Percentiles rank a stretch among this genome's conserved stretches.
Conservation (phyloP, 805 yeast species). For the Candida ascalaphidarum region DNA sequence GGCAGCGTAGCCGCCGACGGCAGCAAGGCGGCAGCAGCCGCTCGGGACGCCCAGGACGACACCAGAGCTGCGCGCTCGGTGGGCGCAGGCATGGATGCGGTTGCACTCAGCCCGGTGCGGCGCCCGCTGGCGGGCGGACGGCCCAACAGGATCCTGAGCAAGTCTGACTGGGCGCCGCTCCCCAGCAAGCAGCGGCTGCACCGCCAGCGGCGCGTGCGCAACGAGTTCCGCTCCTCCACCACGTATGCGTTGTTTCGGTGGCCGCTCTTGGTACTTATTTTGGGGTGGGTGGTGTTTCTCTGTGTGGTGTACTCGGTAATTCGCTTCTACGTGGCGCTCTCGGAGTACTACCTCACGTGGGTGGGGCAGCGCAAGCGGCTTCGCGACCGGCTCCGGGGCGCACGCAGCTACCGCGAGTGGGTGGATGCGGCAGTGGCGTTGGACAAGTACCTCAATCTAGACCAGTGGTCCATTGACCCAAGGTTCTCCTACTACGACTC, state of each 20-base stretch:
- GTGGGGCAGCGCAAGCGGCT: conserved; percentile 46
- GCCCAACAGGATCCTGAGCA: conserved; percentile 13
- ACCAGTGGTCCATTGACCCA: conserved; percentile 56
- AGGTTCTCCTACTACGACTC: conserved; percentile 62
- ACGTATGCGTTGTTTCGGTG: conserved; percentile 44
- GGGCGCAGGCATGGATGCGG: too few species aligned
- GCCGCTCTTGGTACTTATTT: conserved; percentile 50
- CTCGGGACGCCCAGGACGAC: conserved; percentile 2
- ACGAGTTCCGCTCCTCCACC: conserved; percentile 29
- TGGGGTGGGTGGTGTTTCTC: conserved; percentile 46
- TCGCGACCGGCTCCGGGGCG: conserved; percentile 39
- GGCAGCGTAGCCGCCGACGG: conserved; percentile 2
- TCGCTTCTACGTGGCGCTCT: conserved; percentile 52
- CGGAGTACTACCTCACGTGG: conserved; percentile 55
- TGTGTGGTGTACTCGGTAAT: conserved; percentile 42
- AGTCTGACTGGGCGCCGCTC: conserved; percentile 20
- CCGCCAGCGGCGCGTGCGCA: conserved; percentile 6
- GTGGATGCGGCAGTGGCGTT: conserved; percentile 44
- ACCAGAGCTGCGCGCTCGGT: background rate
- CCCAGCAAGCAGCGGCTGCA: conserved; percentile 1
- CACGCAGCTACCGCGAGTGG: conserved; percentile 56
- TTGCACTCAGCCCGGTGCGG: too few species aligned
- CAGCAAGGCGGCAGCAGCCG: conserved; percentile 3
- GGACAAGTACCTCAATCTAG: conserved; percentile 51
- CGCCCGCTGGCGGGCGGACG: conserved; percentile 1